phyloP scores from a whole-genome alignment of 495 filamentous ascomycete species.

The Trichoderma gamsii region DNA sequence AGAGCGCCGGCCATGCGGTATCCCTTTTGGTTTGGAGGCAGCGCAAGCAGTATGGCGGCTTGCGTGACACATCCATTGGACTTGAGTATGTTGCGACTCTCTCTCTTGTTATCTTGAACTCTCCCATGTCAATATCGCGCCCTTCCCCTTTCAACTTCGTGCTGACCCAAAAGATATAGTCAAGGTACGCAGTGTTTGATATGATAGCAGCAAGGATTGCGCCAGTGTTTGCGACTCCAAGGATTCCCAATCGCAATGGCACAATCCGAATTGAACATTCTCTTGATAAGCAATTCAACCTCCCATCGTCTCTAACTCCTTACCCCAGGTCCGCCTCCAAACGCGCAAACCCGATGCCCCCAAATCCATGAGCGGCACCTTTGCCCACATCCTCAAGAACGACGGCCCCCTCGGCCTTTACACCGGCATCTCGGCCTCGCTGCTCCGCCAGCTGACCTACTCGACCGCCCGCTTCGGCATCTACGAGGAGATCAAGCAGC shows the following conservation, averaged over 20 bases:
- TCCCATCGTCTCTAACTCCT: not conserved
- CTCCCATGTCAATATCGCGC: not conserved
- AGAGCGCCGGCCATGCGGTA: slow-evolving; percentile 48
- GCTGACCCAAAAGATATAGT: slow-evolving; percentile 31
- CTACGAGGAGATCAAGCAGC: slow-evolving; percentile 84
- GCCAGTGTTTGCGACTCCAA: too few species aligned
- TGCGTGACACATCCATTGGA: slow-evolving; percentile 87
- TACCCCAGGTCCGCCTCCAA: slow-evolving; percentile 74
- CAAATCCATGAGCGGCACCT: slow-evolving; percentile 72
- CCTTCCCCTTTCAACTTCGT: not conserved
- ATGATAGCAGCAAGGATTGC: not conserved
- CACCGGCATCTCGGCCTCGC: slow-evolving; percentile 80
- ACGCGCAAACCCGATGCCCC: slow-evolving; percentile 62
- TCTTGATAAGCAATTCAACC: not conserved
- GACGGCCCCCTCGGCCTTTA: slow-evolving; percentile 71
- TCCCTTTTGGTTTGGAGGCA: slow-evolving; percentile 94
- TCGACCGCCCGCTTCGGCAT: slow-evolving; percentile 89
- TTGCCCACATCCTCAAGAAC: slow-evolving; percentile 62
- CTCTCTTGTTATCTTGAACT: not conserved
- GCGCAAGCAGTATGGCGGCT: slow-evolving; percentile 83
- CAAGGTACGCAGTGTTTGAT: slow-evolving; percentile 39
- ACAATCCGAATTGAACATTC: not conserved
- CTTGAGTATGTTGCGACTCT: slow-evolving; percentile 49
- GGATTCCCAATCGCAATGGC: not conserved
- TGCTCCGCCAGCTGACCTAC: slow-evolving; percentile 89